Base-by-base conservation (phyloP, 2,329 filamentous ascomycete genomes). In the Trichothecium sympodiale region DNA sequence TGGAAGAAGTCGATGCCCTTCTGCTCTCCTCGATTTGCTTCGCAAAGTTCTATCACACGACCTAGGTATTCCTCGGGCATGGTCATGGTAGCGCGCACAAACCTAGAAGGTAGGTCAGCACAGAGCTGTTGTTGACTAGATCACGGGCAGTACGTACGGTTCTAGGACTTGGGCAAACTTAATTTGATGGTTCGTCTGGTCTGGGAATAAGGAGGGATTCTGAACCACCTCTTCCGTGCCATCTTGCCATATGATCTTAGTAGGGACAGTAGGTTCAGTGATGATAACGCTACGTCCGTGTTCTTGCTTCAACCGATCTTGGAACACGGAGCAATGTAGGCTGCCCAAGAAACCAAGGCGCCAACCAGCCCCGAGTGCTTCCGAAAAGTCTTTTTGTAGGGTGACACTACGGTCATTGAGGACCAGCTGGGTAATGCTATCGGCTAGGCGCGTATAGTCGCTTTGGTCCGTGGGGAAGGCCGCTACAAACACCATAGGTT, bases 401-500 rank as follows among this genome's bases (percentile, higher is more conserved):
- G 87, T 94, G 23, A 98, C 85, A 54, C 87, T 94, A 40, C 91
- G 79, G 56, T 98, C 91, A 55, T 98, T 98, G 36, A 98, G 74
- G 3, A 89, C 79, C 12, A 98, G 77, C 54, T 96, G 89, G 41
- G 82, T 81, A 52, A 98, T 95, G 56, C 87, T 94, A 56, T 96
- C 89, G 43, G 93, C 85, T 4, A 98, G 65, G 51, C 87, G 83
- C 30, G 75, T 73, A 52, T 94, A 89, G 55, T 94, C 85, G 47
- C 79, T 69, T 46, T 94, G 87, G 50, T 98, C 88, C 0, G 88
- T 87, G 1, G 91, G 91, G 49, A 94, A 98, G 0, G 91, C 91
- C 1, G 89, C 88, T 4, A 98, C 91, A 47, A 98, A 98, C 4
- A 98, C 91, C 91, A 98, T 98, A 5, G 88, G 83, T 57, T 98